Evolutionary conservation across 495 filamentous ascomycete species (phyloP).

Genomic region (Clavariopsis aquatica): DNA sequence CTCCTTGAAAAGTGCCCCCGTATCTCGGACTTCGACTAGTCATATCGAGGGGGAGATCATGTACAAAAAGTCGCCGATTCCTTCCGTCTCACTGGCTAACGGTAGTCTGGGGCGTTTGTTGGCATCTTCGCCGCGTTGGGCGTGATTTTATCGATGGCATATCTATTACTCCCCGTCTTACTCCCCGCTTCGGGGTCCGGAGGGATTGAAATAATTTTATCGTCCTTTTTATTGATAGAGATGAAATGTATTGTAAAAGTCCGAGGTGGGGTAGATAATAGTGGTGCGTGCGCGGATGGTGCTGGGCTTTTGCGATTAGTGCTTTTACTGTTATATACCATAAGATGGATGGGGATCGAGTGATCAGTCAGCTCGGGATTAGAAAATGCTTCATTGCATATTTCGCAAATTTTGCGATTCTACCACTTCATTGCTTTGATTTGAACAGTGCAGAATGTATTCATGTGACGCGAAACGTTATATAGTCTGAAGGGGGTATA

Average conservation of each 20-base stretch:
- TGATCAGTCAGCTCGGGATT: background rate
- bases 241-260: background rate
- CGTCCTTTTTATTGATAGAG: background rate
- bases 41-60: constrained; percentile 24
- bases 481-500: too few species aligned
- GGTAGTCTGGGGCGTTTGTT: constrained; percentile 41
- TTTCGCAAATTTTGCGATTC: too few species aligned
- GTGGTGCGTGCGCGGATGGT: background rate
- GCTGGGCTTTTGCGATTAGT: background rate
- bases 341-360: background rate
- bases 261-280: too few species aligned
- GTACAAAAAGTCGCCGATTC: constrained; percentile 36
- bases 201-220: background rate
- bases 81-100: constrained; percentile 27
- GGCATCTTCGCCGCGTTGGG: background rate
- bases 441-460: too few species aligned
- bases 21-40: constrained; percentile 28
- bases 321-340: background rate
- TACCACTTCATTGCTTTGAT: too few species aligned
- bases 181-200: background rate
- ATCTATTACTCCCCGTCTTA: background rate
- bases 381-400: background rate
- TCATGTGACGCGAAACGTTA: too few species aligned
- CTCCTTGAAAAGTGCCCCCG: constrained; percentile 36
- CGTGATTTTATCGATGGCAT: background rate